These are phyloP conservation scores for Globisporangium uncinulatum DNA, from an alignment of 352 stramenopile genomes.

Conservation along the genomic window DNA sequence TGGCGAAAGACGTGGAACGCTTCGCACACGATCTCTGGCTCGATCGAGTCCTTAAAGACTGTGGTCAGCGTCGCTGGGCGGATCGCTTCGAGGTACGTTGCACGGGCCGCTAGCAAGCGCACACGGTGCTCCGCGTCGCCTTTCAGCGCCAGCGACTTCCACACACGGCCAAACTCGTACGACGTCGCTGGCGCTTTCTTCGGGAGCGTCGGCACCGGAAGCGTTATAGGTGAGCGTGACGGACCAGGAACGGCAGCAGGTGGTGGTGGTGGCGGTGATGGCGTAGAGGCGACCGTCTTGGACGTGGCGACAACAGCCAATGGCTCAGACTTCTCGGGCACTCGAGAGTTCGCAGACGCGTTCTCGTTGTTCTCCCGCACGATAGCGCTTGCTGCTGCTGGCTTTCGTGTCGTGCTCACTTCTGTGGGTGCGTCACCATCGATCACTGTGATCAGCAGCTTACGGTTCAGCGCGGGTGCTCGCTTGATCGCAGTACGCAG, in stretches of 20 bases:
- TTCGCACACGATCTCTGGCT: constrained; percentile 71
- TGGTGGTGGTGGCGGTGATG: no score
- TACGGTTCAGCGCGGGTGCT: constrained; percentile 31
- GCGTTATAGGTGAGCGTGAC: neutral
- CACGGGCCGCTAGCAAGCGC: constrained; percentile 33
- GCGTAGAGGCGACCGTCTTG: neutral
- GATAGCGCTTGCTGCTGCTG: neutral
- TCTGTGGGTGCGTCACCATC: neutral
- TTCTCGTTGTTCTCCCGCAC: constrained; percentile 8
- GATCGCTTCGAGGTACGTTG: constrained; percentile 45
- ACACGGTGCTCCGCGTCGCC: constrained; percentile 22
- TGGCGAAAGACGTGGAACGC: constrained; percentile 44
- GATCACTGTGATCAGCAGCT: constrained; percentile 46
- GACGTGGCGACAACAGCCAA: neutral
- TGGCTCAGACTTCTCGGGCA: neutral
- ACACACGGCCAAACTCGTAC: constrained; percentile 79
- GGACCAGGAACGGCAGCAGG: neutral
- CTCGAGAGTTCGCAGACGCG: neutral
- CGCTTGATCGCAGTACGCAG: constrained; percentile 66
- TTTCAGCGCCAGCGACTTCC: constrained; percentile 57
- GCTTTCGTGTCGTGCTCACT: no score
- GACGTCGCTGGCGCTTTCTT: constrained; percentile 60
- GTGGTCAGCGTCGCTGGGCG: constrained; percentile 22
- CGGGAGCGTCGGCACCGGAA: constrained; percentile 43
- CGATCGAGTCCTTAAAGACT: constrained; percentile 73